These are phyloP conservation scores for Epicoccum sorghinum DNA, from an alignment of 2,329 filamentous ascomycete genomes.

Conservation along the genomic window DNA sequence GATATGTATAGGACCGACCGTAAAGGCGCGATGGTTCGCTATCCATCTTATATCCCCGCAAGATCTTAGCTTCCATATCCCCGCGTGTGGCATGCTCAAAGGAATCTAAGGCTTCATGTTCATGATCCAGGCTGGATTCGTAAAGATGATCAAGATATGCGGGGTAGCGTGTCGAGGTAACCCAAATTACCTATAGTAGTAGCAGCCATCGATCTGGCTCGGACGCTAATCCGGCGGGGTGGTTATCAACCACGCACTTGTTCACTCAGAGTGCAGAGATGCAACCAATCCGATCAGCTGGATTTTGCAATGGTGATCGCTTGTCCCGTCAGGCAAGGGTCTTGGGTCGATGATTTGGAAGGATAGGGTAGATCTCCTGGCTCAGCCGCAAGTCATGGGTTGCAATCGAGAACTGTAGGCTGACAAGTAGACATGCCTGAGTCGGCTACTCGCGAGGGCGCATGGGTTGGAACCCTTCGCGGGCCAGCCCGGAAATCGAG, in stretches of 20 bases:
- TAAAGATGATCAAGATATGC: constrained; percentile 5
- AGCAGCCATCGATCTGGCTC: not conserved
- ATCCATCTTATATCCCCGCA: constrained; percentile 5
- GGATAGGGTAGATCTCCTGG: constrained; percentile 2
- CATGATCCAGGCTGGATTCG: constrained; percentile 3
- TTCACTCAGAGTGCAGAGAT: not conserved
- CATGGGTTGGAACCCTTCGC: not conserved
- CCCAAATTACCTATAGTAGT: constrained; percentile 3
- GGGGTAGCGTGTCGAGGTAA: constrained; percentile 11
- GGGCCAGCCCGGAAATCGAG: too few relatives aligned
- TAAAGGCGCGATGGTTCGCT: not conserved
- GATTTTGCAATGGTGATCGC: constrained; percentile 2
- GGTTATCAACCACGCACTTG: constrained; percentile 2
- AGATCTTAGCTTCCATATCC: constrained; percentile 10
- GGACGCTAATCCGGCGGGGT: constrained; percentile 14
- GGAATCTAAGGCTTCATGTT: constrained; percentile 8
- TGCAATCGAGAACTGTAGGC: constrained; percentile 5
- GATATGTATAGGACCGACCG: not conserved
- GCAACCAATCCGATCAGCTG: constrained; percentile 2
- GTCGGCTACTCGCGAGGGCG: constrained; percentile 5
- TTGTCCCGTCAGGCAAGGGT: constrained; percentile 5
- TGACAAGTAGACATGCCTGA: constrained; percentile 1
- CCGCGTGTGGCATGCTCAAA: constrained; percentile 1
- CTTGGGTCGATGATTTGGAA: constrained; percentile 15
- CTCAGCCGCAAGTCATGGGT: constrained; percentile 12